Evolutionary conservation across 345 rosid genomes (phyloP), one percentile per base, ranked within the genome.

Genomic region (Kandelia obovata): DNA sequence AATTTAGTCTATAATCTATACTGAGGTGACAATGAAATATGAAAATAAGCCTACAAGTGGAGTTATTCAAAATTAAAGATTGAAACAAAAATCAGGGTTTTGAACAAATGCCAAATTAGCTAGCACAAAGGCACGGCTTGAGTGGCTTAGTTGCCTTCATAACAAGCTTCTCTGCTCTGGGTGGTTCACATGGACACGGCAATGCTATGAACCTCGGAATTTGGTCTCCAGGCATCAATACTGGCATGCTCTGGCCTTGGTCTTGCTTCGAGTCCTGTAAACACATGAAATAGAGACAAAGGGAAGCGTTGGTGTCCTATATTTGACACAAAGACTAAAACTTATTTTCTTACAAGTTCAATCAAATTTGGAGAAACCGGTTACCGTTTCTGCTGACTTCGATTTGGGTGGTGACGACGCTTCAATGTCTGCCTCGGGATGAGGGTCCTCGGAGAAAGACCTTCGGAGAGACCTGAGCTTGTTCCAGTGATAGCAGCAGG

Each of bases 401-500:
- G 86, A 69, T 59, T 89, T 89, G n/a, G 79, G 71, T 1, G 90
- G 86, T 1, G 85, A 82, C 4, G 86, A 82, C 4, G 86, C 82
- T 53, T 85, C 92, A 64, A 80, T 58, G 34, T 81, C 93, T 21
- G 56, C 71, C 19, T 76, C 78, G 20, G 83, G 83, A 68, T 75
- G 79, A 16, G 76, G 31, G 59, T 78, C 76, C 16, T 76, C 72
- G 69, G 86, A 62, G 65, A 78, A 71, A 64, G 91, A 80, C 2
- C 86, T 89, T 51, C 97, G 98, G 80, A 91, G 83, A 43, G 97
- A 89, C n/a, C 91, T 80, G 79, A 89, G 83, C 83, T 91, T 94
- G 63, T 91, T 96, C 98, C 97, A 91, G 75, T 94, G 98, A 83
- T 94, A 94, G 76, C 97, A 91, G 73, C 98, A 94, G 65, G 98